Percentiles rank a stretch among this genome's conserved stretches.
phyloP scores from a whole-genome alignment of 305 asterid species.

The Fraxinus nigra region DNA sequence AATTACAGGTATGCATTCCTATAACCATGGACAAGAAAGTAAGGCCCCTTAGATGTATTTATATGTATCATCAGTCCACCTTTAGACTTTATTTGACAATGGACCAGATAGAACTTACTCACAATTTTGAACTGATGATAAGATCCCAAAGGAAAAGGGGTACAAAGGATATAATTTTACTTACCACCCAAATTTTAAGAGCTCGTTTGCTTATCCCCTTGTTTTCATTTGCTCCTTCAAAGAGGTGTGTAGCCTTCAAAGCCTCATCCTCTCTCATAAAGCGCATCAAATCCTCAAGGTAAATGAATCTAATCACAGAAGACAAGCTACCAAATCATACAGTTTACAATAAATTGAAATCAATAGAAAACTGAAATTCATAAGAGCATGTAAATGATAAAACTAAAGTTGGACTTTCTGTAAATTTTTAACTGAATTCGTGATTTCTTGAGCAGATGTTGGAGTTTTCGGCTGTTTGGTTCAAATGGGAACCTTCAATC shows the following conservation, averaged over 20 bases:
- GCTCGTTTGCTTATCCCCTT: slow-evolving; percentile 21
- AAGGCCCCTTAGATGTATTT: no score
- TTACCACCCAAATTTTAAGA: no score
- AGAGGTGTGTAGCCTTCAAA: not conserved
- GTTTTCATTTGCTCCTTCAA: slow-evolving; percentile 24
- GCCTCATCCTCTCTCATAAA: no score
- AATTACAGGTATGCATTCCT: not conserved
- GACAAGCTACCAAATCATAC: not conserved
- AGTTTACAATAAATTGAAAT: not conserved
- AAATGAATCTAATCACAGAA: slow-evolving; percentile 24
- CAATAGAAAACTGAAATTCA: not conserved
- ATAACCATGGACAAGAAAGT: no score
- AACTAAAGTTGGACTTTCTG: no score
- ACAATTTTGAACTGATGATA: not conserved
- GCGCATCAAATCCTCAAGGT: slow-evolving; percentile 25
- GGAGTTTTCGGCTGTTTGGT: not conserved
- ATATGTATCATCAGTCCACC: no score
- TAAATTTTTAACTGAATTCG: no score
- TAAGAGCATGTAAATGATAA: slow-evolving; percentile 38
- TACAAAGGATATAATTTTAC: no score
- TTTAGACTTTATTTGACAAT: no score
- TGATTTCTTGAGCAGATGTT: no score
- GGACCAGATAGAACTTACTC: no score
- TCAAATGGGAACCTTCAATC: not conserved
- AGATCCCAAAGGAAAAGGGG: not conserved